These are phyloP conservation scores for Neltuma alba DNA, from an alignment of 306 rosid species.

Conservation along the genomic window DNA sequence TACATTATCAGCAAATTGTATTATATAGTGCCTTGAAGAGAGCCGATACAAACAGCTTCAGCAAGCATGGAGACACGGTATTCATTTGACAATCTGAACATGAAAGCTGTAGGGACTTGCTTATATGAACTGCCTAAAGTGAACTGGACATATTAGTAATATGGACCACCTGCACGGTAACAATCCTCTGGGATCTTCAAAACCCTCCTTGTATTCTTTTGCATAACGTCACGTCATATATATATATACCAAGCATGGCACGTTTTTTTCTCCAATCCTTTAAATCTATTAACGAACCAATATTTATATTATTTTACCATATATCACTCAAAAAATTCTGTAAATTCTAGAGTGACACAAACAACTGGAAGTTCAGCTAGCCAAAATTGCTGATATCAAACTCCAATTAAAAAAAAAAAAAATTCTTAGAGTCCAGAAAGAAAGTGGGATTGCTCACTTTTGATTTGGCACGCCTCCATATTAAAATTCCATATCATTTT, in stretches of 20 bases:
- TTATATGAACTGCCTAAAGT: slow-evolving; percentile 82
- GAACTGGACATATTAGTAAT: slow-evolving; percentile 87
- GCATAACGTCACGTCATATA: background rate
- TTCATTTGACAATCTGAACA: slow-evolving; percentile 69
- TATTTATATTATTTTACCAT: background rate
- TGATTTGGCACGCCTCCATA: too few relatives aligned
- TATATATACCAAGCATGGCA: background rate
- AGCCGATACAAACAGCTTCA: slow-evolving; percentile 72
- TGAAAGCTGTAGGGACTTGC: slow-evolving; percentile 82
- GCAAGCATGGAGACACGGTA: slow-evolving; percentile 67
- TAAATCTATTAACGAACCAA: slow-evolving; percentile 8
- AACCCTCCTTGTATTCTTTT: slow-evolving; percentile 72
- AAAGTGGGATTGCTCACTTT: too few relatives aligned
- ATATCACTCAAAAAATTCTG: background rate
- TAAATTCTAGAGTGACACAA: too few relatives aligned
- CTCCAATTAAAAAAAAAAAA: too few relatives aligned
- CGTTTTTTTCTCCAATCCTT: slow-evolving; percentile 11
- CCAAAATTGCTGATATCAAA: too few relatives aligned
- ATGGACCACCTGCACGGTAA: slow-evolving; percentile 78
- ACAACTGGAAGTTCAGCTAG: too few relatives aligned
- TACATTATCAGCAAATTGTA: slow-evolving; percentile 56
- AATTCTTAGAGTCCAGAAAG: too few relatives aligned
- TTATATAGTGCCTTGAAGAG: slow-evolving; percentile 72
- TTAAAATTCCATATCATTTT: too few relatives aligned
- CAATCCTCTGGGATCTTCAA: slow-evolving; percentile 85